phyloP scores from a whole-genome alignment of 495 filamentous ascomycete genomes.

The Poronia punctata region DNA sequence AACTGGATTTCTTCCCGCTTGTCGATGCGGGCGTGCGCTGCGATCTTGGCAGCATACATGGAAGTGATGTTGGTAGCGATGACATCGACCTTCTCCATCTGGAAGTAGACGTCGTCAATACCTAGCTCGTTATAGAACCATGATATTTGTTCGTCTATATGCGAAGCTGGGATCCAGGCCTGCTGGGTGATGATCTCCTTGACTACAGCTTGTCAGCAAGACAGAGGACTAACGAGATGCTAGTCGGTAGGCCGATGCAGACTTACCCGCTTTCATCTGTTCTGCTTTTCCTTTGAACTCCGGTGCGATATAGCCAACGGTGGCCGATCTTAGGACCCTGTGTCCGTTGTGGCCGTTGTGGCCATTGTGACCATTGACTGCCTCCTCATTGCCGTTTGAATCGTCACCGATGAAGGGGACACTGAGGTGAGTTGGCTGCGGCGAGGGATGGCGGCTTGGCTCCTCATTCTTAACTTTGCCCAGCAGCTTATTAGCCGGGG shows the following conservation, averaged over 20 bases:
- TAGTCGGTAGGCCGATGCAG: not conserved
- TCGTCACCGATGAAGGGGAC: slow-evolving; percentile 44
- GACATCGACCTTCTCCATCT: slow-evolving; percentile 77
- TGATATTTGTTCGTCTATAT: slow-evolving; percentile 74
- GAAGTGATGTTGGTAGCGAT: slow-evolving; percentile 93
- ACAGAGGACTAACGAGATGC: not conserved
- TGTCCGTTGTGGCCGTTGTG: slow-evolving; percentile 48
- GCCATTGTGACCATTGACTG: slow-evolving; percentile 16
- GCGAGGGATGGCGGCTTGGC: slow-evolving; percentile 58
- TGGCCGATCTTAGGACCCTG: slow-evolving; percentile 73
- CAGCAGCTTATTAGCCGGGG: slow-evolving; percentile 29
- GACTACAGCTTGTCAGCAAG: slow-evolving; percentile 29
- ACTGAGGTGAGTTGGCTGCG: slow-evolving; percentile 83
- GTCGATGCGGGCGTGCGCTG: slow-evolving; percentile 88
- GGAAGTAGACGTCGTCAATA: slow-evolving; percentile 98
- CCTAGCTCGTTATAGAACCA: slow-evolving; percentile 98
- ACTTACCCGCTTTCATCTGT: slow-evolving; percentile 84
- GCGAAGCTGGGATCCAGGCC: slow-evolving; percentile 77
- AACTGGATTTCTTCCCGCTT: slow-evolving; percentile 88
- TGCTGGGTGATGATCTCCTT: slow-evolving; percentile 33
- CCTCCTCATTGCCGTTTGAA: too few species aligned
- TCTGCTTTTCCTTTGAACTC: slow-evolving; percentile 90
- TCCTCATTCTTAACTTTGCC: slow-evolving; percentile 28
- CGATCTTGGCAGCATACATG: slow-evolving; percentile 94
- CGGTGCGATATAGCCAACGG: slow-evolving; percentile 91